Evolutionary conservation across 2,329 filamentous ascomycete genomes (phyloP).

Genomic region (Penicillium corylophilum): DNA sequence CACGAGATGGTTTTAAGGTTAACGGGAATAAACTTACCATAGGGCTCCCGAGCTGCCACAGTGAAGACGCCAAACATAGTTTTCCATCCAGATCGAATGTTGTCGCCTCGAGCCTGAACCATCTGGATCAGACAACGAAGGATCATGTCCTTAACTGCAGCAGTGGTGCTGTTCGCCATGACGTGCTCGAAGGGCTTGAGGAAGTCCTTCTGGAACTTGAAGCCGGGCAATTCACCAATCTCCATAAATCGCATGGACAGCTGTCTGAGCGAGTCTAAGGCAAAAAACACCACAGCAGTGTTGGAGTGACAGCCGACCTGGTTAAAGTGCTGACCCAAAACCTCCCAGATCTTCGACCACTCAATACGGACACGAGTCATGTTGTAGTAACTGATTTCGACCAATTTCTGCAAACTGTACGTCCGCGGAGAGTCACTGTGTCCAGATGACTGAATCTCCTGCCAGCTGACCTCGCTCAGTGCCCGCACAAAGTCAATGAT

Average conservation of each 20-base stretch:
- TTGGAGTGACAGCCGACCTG: slow-evolving; percentile 95
- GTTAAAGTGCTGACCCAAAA: slow-evolving; percentile 98
- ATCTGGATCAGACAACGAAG: slow-evolving; percentile 95
- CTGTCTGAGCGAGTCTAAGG: slow-evolving; percentile 90
- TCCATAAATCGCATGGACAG: slow-evolving; percentile 99
- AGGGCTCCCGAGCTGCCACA: slow-evolving; percentile 86
- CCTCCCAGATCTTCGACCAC: slow-evolving; percentile 96
- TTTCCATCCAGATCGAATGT: slow-evolving; percentile 96
- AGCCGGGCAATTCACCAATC: slow-evolving; percentile 93
- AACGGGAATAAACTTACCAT: slow-evolving; percentile 51
- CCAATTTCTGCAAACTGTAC: slow-evolving; percentile 95
- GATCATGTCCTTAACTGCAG: slow-evolving; percentile 96
- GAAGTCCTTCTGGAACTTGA: slow-evolving; percentile 99
- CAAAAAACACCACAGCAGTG: slow-evolving; percentile 95
- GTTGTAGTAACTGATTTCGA: slow-evolving; percentile 99
- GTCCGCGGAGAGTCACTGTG: slow-evolving; percentile 93
- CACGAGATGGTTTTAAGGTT: neutral
- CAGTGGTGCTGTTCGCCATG: slow-evolving; percentile 85
- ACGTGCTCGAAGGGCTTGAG: slow-evolving; percentile 98
- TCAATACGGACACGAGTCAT: slow-evolving; percentile 98
- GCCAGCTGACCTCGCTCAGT: slow-evolving; percentile 95
- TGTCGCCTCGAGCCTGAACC: slow-evolving; percentile 95
- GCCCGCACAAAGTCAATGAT: slow-evolving; percentile 94
- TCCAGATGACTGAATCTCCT: slow-evolving; percentile 96
- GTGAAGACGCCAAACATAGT: slow-evolving; percentile 99